These are phyloP conservation scores for Fusarium falciforme DNA, from an alignment of 2,329 filamentous ascomycete species.

Conservation along the genomic window DNA sequence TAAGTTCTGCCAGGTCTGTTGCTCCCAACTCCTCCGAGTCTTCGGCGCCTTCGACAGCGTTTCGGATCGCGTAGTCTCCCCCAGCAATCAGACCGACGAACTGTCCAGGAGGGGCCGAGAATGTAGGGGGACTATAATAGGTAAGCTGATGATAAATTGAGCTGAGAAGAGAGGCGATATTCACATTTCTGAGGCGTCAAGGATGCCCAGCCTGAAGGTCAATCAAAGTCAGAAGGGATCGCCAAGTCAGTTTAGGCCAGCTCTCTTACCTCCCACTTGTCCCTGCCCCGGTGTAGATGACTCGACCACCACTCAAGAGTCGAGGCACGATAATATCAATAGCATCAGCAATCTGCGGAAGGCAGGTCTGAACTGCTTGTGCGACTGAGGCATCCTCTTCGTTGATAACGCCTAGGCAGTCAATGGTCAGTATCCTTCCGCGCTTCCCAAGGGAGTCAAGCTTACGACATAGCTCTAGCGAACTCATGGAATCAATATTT, in stretches of 20 bases:
- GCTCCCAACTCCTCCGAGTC: conserved; percentile 19
- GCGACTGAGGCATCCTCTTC: not conserved
- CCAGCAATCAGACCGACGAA: not conserved
- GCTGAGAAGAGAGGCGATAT: not conserved
- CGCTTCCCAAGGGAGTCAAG: not conserved
- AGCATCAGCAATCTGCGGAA: conserved; percentile 1
- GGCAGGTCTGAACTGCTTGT: not conserved
- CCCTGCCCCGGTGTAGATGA: conserved; percentile 8
- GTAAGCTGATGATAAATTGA: not conserved
- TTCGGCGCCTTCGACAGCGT: conserved; percentile 33
- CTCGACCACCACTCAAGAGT: not conserved
- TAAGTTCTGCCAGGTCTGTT: conserved; percentile 8
- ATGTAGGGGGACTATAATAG: not conserved
- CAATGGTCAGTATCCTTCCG: not conserved
- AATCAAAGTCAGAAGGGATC: not conserved
- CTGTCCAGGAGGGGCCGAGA: not conserved
- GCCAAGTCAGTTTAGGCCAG: not conserved
- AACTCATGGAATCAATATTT: conserved; percentile 3
- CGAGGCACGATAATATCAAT: conserved; percentile 7
- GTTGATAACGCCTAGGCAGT: not conserved
- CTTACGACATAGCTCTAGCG: conserved; percentile 2
- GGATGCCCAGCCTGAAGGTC: not conserved
- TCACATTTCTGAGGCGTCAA: not conserved
- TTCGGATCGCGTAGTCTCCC: conserved; percentile 18
- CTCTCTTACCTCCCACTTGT: conserved; percentile 2